Base-by-base conservation (phyloP, 177 flowering plant genomes). In the Tripterygium wilfordii region DNA sequence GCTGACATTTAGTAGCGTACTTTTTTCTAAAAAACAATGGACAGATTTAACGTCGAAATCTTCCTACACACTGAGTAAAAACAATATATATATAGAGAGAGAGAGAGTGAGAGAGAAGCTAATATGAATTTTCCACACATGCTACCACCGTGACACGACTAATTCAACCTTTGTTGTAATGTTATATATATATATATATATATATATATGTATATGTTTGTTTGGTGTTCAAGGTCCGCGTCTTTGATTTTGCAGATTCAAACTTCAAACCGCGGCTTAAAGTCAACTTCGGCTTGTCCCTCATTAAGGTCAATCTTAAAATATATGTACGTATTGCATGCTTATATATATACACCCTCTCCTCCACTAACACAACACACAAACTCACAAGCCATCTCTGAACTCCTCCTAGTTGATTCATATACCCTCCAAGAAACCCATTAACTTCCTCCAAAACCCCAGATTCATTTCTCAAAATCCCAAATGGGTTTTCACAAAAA, bases 251-350 rank as follows among this genome's bases (percentile, higher is more conserved):
- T 2, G n/a, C 39, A 8, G 16, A 22, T 41, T 23, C 27, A 41
- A 41, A 8, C 15, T 41, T 23, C 27, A 41, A 41, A 1, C n/a
- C 44, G 44, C 44, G 44, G 44, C 27, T 8, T 2, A 27, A 41
- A 13, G 44, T 41, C 44, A 41, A 41, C 14, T 35, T 4, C 38
- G 5, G 38, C 16, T 5, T 15, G 38, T 35, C 15, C 14, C 38
- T 35, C 38, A 35, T 13, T 5, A 35, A 35, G 14, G 14, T 10
- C 5, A 35, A 35, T 35, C 16, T 5, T 15, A 35, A 35, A 6
- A 30, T 18, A 20, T 19, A 40, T 13, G 10, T 40, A n/a, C n/a
- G n/a, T n/a, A n/a, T n/a, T n/a, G n/a, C n/a, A 8, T 19, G 4
- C 1, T 8, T 40, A 40, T 19, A 40, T 9, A 20, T 20, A 30